These are phyloP conservation scores for Macrotyloma uniflorum DNA, from an alignment of 306 rosid genomes.

Conservation along the genomic window DNA sequence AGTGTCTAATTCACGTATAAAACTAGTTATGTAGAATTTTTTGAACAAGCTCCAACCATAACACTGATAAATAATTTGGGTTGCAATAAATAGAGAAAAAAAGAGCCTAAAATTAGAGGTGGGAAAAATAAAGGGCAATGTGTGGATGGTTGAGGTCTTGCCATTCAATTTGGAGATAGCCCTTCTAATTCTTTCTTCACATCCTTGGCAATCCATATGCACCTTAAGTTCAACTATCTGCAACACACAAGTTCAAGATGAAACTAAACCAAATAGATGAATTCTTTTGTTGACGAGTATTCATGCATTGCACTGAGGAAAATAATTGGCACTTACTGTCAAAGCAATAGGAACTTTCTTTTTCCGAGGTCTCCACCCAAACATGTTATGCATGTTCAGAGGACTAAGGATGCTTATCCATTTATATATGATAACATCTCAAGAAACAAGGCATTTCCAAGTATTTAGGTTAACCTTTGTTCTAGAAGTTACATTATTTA, in stretches of 20 bases:
- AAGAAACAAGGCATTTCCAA: neutral
- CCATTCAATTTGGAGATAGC: conserved; percentile 76
- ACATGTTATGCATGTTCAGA: conserved; percentile 39
- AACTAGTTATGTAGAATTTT: too few species aligned
- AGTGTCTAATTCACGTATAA: too few species aligned
- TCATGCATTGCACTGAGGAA: neutral
- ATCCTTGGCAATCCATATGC: conserved; percentile 91
- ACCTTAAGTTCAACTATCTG: conserved; percentile 83
- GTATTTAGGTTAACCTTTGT: neutral
- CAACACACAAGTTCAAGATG: neutral
- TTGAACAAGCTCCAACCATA: too few species aligned
- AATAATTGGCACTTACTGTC: conserved; percentile 54
- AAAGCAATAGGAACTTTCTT: conserved; percentile 48
- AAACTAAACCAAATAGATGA: neutral
- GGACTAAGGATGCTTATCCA: conserved; percentile 2
- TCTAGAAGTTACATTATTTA: neutral
- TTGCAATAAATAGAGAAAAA: too few species aligned
- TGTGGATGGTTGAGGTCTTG: conserved; percentile 18
- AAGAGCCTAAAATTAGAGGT: too few species aligned
- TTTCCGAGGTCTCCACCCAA: conserved; percentile 52
- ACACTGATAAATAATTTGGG: too few species aligned
- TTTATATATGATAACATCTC: neutral
- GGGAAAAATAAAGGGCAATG: neutral
- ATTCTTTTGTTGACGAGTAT: neutral
- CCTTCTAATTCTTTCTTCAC: conserved; percentile 68